Evolutionary conservation across 2,329 filamentous ascomycete species (phyloP), one percentile per base, ranked within the genome.

Genomic region (Ramularia endophylla): DNA sequence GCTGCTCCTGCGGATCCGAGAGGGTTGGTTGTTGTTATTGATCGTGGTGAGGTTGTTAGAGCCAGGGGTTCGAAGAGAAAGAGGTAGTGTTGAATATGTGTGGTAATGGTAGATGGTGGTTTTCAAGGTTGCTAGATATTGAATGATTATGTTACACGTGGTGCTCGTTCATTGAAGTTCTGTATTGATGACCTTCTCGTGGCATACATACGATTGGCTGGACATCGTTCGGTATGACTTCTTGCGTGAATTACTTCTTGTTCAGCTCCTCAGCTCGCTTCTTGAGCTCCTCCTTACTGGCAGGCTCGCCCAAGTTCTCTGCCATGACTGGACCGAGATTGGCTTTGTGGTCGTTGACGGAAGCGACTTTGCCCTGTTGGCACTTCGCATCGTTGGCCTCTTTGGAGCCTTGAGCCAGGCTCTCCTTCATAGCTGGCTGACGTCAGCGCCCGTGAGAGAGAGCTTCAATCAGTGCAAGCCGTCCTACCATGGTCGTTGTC

Each of bases 191-290:
- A 25, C 11, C 6, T 25, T 25, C 22, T 25, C 11, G 22, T 11
- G 6, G 22, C 11, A 6, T 25, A 11, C 11, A 11, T 25, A 25
- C 22, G 22, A 25, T 6, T 25, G 22, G 22, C 22, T 25, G 22
- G 22, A n/a, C n/a, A n/a, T n/a, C n/a, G n/a, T n/a, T n/a, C n/a
- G 22, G 11, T 11, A 25, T 25, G 22, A 6, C 6, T 25, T 6
- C 11, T 25, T 16, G 22, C 11, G 19, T 13, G 15, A 15, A 20
- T 27, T 39, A 34, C 41, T 68, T 66, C 54, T 72, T 70, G 59
- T 73, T 73, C 52, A 73, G 45, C 60, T 72, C 70, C 48, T 68
- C 68, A n/a, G 66, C 61, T 48, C 70, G 60, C 61, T 67, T 69
- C 66, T 66, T 70, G 30, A 72, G 56, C 52, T 70, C 69, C 50